phyloP scores from a whole-genome alignment of 352 stramenopile species.

The Globisporangium apiculatum region DNA sequence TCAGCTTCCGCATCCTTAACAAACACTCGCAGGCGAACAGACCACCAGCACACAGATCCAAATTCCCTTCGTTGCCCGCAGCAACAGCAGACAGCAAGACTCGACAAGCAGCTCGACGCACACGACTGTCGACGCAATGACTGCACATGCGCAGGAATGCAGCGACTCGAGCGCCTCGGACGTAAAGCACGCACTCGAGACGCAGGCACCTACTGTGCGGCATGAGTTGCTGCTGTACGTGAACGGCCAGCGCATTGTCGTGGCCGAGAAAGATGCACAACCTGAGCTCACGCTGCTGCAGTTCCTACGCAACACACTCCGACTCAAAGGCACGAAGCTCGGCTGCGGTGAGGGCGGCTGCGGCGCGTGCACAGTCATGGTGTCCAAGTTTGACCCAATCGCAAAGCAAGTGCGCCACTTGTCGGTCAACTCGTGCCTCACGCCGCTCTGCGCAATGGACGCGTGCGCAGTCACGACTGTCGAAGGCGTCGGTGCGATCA shows the following conservation, averaged over 20 bases:
- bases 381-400: conserved; percentile 61
- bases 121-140: too few species aligned
- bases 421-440: conserved; percentile 86
- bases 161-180: too few species aligned
- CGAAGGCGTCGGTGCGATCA: conserved; percentile 57
- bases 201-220: conserved; percentile 19
- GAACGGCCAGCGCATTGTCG: conserved; percentile 50
- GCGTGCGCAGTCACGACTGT: conserved; percentile 82
- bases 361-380: conserved; percentile 94
- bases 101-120: too few species aligned
- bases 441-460: conserved; percentile 78
- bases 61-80: too few species aligned
- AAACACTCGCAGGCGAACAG: too few species aligned
- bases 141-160: too few species aligned
- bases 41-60: too few species aligned
- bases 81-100: too few species aligned
- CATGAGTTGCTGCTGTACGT: conserved; percentile 66
- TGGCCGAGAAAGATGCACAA: conserved; percentile 41
- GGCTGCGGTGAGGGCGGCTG: conserved; percentile 95
- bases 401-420: conserved; percentile 44
- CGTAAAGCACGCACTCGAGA: background rate
- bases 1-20: too few species aligned
- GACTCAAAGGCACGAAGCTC: conserved; percentile 81
- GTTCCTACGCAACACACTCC: conserved; percentile 66
- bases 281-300: conserved; percentile 80